phyloP scores from a whole-genome alignment of 164 flowering plant species.

The Piper longum region DNA sequence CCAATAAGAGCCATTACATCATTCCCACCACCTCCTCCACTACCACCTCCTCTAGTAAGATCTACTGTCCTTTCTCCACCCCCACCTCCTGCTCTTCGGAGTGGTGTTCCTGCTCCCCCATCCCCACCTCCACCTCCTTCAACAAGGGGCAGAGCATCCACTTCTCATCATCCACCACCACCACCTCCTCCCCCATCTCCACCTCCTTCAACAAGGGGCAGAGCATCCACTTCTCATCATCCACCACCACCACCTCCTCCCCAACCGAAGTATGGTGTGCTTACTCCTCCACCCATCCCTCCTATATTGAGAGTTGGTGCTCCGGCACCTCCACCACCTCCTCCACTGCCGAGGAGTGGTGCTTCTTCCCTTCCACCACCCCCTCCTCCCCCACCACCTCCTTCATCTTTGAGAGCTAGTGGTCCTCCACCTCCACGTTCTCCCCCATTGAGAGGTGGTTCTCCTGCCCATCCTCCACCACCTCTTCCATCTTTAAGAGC shows the following conservation, averaged over 20 bases:
- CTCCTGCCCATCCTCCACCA: constrained; percentile 6
- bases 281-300: not conserved
- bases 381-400: not conserved
- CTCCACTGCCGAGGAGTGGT: not conserved
- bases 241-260: constrained; percentile 9
- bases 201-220: not conserved
- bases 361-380: not conserved
- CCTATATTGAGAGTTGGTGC: no score
- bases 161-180: constrained; percentile 4
- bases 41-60: constrained; percentile 13
- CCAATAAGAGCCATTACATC: constrained; percentile 4
- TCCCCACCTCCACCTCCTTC: constrained; percentile 7
- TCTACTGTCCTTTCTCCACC: constrained; percentile 13
- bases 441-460: not conserved
- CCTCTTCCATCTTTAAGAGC: constrained; percentile 2
- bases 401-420: no score
- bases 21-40: constrained; percentile 18
- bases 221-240: not conserved
- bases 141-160: not conserved
- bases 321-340: constrained; percentile 2
- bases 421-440: constrained; percentile 5
- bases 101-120: not conserved
- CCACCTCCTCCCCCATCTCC: constrained; percentile 9
- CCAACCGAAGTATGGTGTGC: not conserved
- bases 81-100: constrained; percentile 1